Evolutionary conservation across 164 flowering plant species (phyloP), one percentile per base, ranked within the genome.

Genomic region (Umbellularia californica): DNA sequence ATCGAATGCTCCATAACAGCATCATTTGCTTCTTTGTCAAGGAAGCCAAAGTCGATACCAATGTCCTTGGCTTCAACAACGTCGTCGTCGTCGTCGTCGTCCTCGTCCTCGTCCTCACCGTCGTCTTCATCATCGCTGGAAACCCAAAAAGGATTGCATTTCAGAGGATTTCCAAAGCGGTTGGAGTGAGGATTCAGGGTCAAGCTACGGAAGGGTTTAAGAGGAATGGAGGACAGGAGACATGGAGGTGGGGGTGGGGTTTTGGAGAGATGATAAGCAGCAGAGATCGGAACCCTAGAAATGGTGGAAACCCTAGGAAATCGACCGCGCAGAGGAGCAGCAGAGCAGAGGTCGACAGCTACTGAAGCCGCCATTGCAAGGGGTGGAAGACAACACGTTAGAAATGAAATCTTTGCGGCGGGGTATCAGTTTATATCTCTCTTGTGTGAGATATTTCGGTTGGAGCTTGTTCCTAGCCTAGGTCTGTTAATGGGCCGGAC

Each of bases 11-110:
- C 90, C 28, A 77, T 76, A 52, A 80, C 91, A 3, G 74, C 89
- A 17, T 69, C 76, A 52, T 70, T 75, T 2, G 98, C 98, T 78
- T 91, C 96, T 68, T 76, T 75, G 70, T 93, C 98, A 22, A 93
- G 85, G 65, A 66, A 87, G 11, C 83, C 84, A 25, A 70, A 78
- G 68, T 88, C 93, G 33, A 88, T 11, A 0, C 75, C 79, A 22
- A 27, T 63, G 28, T 73, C 82, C 47, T 79, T 78, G 47, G 62
- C 72, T 30, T 70, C 83, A 22, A 71, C n/a, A n/a, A n/a, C n/a
- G n/a, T n/a, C 69, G 2, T 47, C 81, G 5, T 72, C 82, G n/a
- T 68, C 70, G 55, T 76, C 82, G 7, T 17, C 70, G 24, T 10
- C 80, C 6, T 71, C 79, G 33, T 30, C 28, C 2, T 71, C 82